Conservation (phyloP, 768 basidiomycete genomes). For the Scleroderma bovista region DNA sequence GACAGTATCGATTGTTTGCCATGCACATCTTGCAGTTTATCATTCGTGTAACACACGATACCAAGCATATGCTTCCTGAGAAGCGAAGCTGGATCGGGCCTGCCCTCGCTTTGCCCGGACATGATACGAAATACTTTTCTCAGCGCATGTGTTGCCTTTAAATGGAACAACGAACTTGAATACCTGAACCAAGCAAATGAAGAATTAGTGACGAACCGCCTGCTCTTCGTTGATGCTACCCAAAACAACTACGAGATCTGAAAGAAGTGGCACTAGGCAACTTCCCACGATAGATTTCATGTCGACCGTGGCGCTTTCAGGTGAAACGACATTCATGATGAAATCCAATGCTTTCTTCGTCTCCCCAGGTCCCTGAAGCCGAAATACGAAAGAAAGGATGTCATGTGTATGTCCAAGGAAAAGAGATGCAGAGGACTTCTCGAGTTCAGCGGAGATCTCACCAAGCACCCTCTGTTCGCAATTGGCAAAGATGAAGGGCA, state of each 20-base stretch:
- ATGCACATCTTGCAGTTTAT: conserved; percentile 77
- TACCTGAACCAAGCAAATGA: conserved; percentile 17
- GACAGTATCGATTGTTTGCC: conserved; percentile 64
- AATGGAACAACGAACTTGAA: conserved; percentile 33
- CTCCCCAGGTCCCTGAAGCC: conserved; percentile 47
- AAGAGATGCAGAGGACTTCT: conserved; percentile 39
- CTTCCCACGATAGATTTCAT: conserved; percentile 55
- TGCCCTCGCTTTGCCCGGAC: conserved; percentile 19
- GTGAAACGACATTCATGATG: conserved; percentile 51
- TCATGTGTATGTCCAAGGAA: conserved; percentile 53
- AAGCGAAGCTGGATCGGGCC: conserved; percentile 47
- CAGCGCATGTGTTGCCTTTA: conserved; percentile 45
- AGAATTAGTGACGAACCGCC: conserved; percentile 35
- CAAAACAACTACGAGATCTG: conserved; percentile 69
- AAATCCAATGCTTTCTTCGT: conserved; percentile 60
- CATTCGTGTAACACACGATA: conserved; percentile 78
- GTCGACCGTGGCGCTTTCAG: conserved; percentile 38
- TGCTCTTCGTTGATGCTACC: conserved; percentile 58
- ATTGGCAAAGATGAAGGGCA: conserved; percentile 65
- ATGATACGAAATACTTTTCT: conserved; percentile 36
- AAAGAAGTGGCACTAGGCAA: conserved; percentile 63
- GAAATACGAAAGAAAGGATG: conserved; percentile 64
- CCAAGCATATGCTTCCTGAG: conserved; percentile 78
- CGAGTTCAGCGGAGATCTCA: conserved; percentile 51
- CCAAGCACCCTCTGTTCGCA: conserved; percentile 56